A percentile compares a stretch with the other conserved stretches of the same genome.
These are phyloP conservation scores for Xylaria sp. DNA, from an alignment of 2,329 filamentous ascomycete species.

Conservation along the genomic window DNA sequence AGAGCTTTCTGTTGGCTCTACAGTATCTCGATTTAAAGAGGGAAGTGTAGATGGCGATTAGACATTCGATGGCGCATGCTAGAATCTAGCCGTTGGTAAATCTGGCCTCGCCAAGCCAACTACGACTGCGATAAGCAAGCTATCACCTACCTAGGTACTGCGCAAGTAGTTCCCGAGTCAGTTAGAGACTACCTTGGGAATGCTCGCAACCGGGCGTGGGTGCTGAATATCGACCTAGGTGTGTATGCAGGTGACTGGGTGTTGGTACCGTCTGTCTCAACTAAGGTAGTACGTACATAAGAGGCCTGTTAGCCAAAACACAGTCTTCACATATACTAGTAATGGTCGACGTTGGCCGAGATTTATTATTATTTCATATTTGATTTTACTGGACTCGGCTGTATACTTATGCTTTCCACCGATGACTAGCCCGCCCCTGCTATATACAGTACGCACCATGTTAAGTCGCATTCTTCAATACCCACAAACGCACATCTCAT, in stretches of 20 bases:
- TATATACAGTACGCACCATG: not conserved
- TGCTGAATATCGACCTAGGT: not conserved
- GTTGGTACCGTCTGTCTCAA: not conserved
- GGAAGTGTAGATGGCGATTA: not conserved
- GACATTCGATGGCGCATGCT: conserved; percentile 7
- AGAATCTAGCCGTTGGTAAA: conserved; percentile 7
- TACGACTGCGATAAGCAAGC: not conserved
- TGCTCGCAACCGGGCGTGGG: not conserved
- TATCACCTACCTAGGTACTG: not conserved
- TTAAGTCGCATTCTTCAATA: not conserved
- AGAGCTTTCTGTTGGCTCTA: conserved; percentile 16
- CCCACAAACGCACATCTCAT: not conserved
- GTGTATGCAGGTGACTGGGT: not conserved
- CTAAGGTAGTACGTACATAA: conserved; percentile 3
- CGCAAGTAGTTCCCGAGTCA: too few species aligned
- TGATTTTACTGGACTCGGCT: not conserved
- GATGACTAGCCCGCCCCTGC: conserved; percentile 3
- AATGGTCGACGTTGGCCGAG: not conserved
- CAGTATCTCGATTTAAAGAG: conserved; percentile 1
- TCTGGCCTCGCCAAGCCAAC: not conserved
- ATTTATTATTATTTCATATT: conserved; percentile 5
- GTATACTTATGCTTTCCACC: not conserved
- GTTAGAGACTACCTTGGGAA: too few species aligned
- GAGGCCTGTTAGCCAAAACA: conserved; percentile 4
- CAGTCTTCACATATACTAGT: not conserved